Evolutionary conservation across 768 basidiomycete species (phyloP).

Genomic region (Ramaria rubella): DNA sequence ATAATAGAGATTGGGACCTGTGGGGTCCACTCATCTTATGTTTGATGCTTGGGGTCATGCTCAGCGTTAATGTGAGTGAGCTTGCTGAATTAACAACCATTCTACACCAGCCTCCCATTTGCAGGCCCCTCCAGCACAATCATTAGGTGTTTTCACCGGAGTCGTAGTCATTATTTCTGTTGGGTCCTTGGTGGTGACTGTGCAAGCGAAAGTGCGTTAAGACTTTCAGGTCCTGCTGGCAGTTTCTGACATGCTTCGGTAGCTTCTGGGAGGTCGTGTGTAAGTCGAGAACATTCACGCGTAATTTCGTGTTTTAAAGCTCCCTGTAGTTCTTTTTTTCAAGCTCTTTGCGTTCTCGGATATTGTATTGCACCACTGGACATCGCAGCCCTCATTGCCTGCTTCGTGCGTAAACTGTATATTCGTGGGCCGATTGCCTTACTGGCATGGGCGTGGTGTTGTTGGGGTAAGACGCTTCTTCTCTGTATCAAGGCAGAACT

Average conservation of each 20-base stretch:
- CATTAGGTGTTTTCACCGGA: conserved; percentile 84
- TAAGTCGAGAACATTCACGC: conserved; percentile 30
- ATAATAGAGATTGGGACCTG: conserved; percentile 98
- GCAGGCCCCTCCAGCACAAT: conserved; percentile 77
- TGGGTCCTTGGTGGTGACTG: conserved; percentile 84
- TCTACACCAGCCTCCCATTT: not conserved
- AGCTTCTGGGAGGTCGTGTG: conserved; percentile 83
- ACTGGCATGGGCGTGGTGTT: conserved; percentile 90
- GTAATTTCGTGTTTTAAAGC: not conserved
- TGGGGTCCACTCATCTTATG: conserved; percentile 93
- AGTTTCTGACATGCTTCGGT: not conserved
- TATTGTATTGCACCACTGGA: conserved; percentile 94
- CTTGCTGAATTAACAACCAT: not conserved
- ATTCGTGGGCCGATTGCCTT: conserved; percentile 82
- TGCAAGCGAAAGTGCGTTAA: conserved; percentile 84
- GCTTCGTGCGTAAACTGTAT: conserved; percentile 80
- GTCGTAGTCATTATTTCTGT: conserved; percentile 91
- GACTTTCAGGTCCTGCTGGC: not conserved
- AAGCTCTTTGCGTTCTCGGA: conserved; percentile 88
- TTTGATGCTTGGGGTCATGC: conserved; percentile 71
- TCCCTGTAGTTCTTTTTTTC: conserved; percentile 77
- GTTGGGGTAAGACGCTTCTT: conserved; percentile 71
- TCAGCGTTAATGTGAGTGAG: conserved; percentile 68
- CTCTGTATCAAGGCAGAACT: not conserved
- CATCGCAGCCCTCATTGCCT: conserved; percentile 81